Conservation (phyloP, 306 rosid species). For the Cicer pinnatifidum region DNA sequence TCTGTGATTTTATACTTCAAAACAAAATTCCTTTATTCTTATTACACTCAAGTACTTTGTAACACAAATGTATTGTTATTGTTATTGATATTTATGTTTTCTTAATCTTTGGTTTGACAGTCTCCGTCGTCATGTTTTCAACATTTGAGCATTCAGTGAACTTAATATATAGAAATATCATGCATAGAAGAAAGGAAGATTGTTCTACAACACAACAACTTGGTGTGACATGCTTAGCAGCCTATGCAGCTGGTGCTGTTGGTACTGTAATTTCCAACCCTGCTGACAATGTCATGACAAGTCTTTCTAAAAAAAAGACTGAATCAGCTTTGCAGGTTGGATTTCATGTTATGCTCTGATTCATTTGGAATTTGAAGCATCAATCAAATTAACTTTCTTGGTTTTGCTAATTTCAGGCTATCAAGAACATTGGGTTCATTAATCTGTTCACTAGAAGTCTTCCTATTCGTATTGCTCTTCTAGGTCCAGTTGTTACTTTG, state of each 20-base stretch:
- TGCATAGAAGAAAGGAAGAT: conserved; percentile 60
- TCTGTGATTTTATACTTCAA: neutral
- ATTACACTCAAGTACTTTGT: neutral
- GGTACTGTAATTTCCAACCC: conserved; percentile 71
- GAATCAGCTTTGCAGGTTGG: conserved; percentile 62
- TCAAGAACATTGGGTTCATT: conserved; percentile 66
- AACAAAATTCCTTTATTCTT: neutral
- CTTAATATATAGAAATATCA: conserved; percentile 54
- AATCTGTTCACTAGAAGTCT: conserved; percentile 77
- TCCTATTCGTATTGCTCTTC: conserved; percentile 63
- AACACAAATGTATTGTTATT: neutral
- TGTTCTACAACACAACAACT: conserved; percentile 74
- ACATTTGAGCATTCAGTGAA: conserved; percentile 79
- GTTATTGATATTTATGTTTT: neutral
- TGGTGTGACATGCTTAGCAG: conserved; percentile 71
- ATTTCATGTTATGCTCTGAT: conserved; percentile 30
- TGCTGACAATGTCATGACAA: conserved; percentile 69
- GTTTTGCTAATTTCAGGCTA: conserved; percentile 52
- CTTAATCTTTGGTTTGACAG: conserved; percentile 51
- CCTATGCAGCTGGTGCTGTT: conserved; percentile 67
- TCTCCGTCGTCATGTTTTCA: conserved; percentile 68
- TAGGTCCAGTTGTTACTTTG: conserved; percentile 73
- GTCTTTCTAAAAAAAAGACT: conserved; percentile 71
- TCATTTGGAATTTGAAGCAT: neutral
- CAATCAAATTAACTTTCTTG: conserved; percentile 11